Base-by-base conservation (phyloP, 495 filamentous ascomycete species). In the Penicillium odoratum region DNA sequence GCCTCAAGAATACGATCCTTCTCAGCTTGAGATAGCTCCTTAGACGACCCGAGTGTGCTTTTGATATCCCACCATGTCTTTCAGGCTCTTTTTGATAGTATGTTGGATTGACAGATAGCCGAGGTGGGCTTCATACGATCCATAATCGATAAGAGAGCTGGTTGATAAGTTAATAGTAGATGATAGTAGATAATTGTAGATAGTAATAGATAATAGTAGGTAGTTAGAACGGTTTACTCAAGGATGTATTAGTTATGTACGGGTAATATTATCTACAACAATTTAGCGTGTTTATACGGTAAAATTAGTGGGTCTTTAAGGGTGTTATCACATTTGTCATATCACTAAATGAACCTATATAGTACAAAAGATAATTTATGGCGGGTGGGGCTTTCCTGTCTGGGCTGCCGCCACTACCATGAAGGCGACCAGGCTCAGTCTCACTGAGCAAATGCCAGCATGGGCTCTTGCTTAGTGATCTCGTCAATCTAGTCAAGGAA, bases 21-120 rank as follows among this genome's bases (percentile, higher is more conserved):
- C 21, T 21, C 21, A 21, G 21, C 21, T 21, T 21, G 1, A 21
- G 21, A 21, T 21, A 21, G 21, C 21, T 21, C 21, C 21, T 21
- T 21, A 21, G 21, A 21, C 21, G 21, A 21, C 2, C 21, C 21
- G 21, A 21, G 21, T 2, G 21, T 21, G 21, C 21, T n/a, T 46
- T 58, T 7, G 55, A 57, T 5, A 62, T 50, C 43, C 59, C 50
- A 5, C 40, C 49, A 10, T n/a, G 49, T 46, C 55, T 15, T 21
- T 63, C 56, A 11, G 0, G 30, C 48, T 63, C 60, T 59, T 63
- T 29, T 48, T 59, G 3, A 63, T 44, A 8, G 56, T 56, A 53
- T 63, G 59, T 45, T 50, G 54, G n/a, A 61, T 57, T 29, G 28
- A 18, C 55, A 55, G 7, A 65, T 42, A 50, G 59, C 52, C 40